phyloP scores from a whole-genome alignment of 2,329 filamentous ascomycete genomes.

The Aspergillus melleus region DNA sequence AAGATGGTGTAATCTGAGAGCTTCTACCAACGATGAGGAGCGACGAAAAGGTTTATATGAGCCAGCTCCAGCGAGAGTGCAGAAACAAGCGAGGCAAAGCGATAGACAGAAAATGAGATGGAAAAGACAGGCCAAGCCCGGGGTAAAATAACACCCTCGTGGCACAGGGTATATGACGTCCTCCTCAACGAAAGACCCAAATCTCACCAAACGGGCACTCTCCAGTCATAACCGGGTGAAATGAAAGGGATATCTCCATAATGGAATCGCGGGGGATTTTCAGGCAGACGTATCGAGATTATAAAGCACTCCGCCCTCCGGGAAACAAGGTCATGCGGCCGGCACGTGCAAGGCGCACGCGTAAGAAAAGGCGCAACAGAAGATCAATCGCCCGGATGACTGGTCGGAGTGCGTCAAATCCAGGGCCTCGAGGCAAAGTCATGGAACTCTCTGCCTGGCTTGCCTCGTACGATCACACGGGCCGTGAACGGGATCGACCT shows the following conservation, averaged over 20 bases:
- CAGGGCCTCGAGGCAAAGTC: background rate
- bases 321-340: slow-evolving; percentile 15
- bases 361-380: slow-evolving; percentile 9
- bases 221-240: slow-evolving; percentile 7
- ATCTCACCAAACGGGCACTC: background rate
- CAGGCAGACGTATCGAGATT: slow-evolving; percentile 3
- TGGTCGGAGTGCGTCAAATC: background rate
- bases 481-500: background rate
- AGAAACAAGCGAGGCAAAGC: background rate
- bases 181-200: slow-evolving; percentile 12
- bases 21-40: background rate
- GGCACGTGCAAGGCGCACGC: slow-evolving; percentile 23
- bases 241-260: slow-evolving; percentile 1
- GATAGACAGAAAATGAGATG: background rate
- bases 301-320: slow-evolving; percentile 18
- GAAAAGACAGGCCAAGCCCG: background rate
- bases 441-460: background rate
- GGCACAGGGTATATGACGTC: background rate
- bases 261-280: background rate
- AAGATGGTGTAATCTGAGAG: background rate
- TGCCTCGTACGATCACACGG: slow-evolving; percentile 4
- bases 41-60: background rate
- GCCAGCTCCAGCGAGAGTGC: background rate
- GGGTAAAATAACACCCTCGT: background rate
- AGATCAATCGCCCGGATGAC: slow-evolving; percentile 14